Conservation (phyloP, 495 filamentous ascomycete genomes). For the Alectoria sarmentosa region DNA sequence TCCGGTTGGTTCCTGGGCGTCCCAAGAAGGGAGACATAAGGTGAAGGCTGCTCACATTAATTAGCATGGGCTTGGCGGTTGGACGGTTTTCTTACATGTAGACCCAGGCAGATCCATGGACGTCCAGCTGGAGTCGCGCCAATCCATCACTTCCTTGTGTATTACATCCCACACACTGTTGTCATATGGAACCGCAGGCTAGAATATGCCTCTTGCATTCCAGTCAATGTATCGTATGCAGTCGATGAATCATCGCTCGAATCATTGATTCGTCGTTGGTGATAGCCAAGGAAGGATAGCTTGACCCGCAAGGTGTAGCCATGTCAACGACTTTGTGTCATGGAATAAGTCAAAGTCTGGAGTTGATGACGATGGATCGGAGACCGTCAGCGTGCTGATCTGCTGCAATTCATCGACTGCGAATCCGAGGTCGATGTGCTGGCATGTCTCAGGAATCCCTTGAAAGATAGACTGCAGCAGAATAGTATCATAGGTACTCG, state of each 20-base stretch:
- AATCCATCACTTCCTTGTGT: constrained; percentile 10
- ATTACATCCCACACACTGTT: constrained; percentile 12
- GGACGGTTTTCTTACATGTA: constrained; percentile 7
- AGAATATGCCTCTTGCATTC: not conserved
- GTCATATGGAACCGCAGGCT: not conserved
- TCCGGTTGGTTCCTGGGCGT: not conserved
- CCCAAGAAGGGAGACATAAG: constrained; percentile 3
- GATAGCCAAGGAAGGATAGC: not conserved
- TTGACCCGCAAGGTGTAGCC: not conserved
- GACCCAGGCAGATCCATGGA: constrained; percentile 9
- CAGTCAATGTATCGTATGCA: not conserved
- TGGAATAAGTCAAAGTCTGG: not conserved
- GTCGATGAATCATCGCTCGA: not conserved
- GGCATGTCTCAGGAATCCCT: not conserved
- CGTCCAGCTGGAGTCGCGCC: constrained; percentile 4
- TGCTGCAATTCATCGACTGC: not conserved
- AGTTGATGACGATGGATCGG: not conserved
- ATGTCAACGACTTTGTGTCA: not conserved
- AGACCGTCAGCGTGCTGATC: not conserved
- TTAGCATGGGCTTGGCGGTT: not conserved
- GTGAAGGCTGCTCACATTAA: not conserved
- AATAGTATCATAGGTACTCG: not conserved
- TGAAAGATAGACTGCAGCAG: not conserved
- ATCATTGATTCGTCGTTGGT: not conserved
- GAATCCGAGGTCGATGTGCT: not conserved